Evolutionary conservation across 352 stramenopile species (phyloP), one percentile per base, ranked within the genome.

Genomic region (Globisporangium splendens): DNA sequence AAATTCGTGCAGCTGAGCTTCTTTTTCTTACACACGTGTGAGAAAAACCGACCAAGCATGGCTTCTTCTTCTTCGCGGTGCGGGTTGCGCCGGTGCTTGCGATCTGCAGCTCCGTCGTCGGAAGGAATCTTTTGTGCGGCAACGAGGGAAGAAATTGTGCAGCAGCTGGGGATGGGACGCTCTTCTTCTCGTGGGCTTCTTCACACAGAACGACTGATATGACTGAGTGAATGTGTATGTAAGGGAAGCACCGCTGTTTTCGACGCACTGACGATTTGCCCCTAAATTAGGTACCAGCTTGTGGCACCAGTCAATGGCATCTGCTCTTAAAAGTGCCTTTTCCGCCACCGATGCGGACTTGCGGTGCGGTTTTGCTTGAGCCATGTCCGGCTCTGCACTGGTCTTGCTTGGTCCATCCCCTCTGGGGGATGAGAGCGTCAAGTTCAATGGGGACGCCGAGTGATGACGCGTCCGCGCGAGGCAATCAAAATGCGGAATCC

Each of bases 151-250:
- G 5, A 31, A 31, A 31, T 31, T 35, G 28, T 4, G 28, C 10
- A n/a, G 28, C 28, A 35, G 28, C 28, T 6, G 10, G 28, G 28
- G 28, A 35, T 35, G 28, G 28, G 28, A 8, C 28, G 28, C 28
- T 35, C 28, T 8, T 35, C 28, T 35, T 35, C 28, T 35, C 28
- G 28, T 35, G 31, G 21, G n/a, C n/a, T n/a, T n/a, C n/a, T n/a
- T n/a, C n/a, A n/a, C n/a, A n/a, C 18, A 43, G 47, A 33, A 52
- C 14, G 47, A 31, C 12, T 41, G 35, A 17, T 46, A 57, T 57
- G 38, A 56, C 47, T 51, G 20, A 28, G 43, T n/a, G 44, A 47
- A 41, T 60, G 54, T 60, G 47, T 60, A n/a, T n/a, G n/a, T n/a
- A n/a, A n/a, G 54, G 14, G 44, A 52, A 33, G 54, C 54, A 60